Evolutionary conservation across 768 basidiomycete genomes (phyloP).

Genomic region (Tylopilus felleus): DNA sequence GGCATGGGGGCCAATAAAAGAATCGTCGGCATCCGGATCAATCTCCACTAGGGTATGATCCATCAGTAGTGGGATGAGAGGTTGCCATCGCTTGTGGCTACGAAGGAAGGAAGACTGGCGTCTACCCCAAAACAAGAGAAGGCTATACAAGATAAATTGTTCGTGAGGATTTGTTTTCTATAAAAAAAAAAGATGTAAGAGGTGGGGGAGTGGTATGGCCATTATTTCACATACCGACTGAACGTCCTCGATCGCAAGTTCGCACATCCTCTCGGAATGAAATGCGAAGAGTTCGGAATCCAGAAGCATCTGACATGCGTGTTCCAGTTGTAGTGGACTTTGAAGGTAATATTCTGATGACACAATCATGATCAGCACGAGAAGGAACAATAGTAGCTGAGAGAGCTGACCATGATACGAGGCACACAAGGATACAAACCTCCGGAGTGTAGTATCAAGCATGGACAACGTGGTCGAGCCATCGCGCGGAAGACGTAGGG

Average conservation of each 20-base stretch:
- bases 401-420: constrained; percentile 75
- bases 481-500: constrained; percentile 62
- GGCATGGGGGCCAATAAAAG: constrained; percentile 42
- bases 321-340: constrained; percentile 76
- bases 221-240: constrained; percentile 48
- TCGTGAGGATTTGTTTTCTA: constrained; percentile 85
- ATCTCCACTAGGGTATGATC: constrained; percentile 81
- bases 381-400: background rate
- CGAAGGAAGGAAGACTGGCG: constrained; percentile 68
- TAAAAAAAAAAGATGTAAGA: constrained; percentile 6
- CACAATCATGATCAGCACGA: constrained; percentile 13
- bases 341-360: constrained; percentile 77
- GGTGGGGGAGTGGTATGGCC: background rate
- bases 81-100: constrained; percentile 79
- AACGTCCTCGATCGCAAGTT: constrained; percentile 68
- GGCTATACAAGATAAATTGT: constrained; percentile 73
- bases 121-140: constrained; percentile 74
- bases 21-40: constrained; percentile 68
- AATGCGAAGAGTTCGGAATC: constrained; percentile 86
- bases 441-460: constrained; percentile 74
- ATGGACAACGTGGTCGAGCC: constrained; percentile 58
- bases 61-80: constrained; percentile 78
- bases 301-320: constrained; percentile 73
- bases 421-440: constrained; percentile 76
- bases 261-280: constrained; percentile 90